Evolutionary conservation across 345 rosid species (phyloP), one percentile per base, ranked within the genome.

Genomic region (Excoecaria agallocha): DNA sequence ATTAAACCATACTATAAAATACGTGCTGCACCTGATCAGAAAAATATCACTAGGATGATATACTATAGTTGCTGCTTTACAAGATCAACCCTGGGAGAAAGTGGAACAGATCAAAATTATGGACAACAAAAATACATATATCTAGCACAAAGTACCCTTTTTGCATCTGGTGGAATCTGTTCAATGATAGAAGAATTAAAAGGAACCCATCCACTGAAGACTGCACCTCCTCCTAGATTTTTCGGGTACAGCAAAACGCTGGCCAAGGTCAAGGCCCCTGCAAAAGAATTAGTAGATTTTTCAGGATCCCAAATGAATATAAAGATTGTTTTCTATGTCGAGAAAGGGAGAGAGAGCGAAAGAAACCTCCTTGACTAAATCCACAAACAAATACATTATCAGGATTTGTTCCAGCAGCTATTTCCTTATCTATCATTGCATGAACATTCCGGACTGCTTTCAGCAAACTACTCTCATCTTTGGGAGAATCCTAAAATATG

Each of bases 131-230:
- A 9, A 43, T 38, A 74, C 25, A 56, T 0, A 24, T 51, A 56
- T 63, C 19, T 51, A 55, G n/a, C 37, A 20, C 38, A 30, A 52
- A 56, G 4, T 38, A 90, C 97, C 92, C 84, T 87, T 82, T 81
- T 90, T 72, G 93, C 95, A 56, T 86, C 89, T 68, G 78, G 52
- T 0, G 95, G 59, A 74, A 89, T 76, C 81, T 74, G 84, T 49
- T 82, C 81, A 17, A 83, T 72, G 71, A 80, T 0, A 30, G 93
- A 87, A 67, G 90, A 80, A 85, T 71, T 89, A 67, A 93, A 85
- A 62, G 98, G 97, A 82, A 90, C 83, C 93, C 97, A 91, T 77
- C 98, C 96, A 38, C 96, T 94, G 63, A 89, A 85, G 61, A 91
- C 82, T 30, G 90, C 91, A 17, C 88, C 93, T 24, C 96, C 97